Conservation (phyloP, 345 rosid genomes). For the Pistacia integerrima region DNA sequence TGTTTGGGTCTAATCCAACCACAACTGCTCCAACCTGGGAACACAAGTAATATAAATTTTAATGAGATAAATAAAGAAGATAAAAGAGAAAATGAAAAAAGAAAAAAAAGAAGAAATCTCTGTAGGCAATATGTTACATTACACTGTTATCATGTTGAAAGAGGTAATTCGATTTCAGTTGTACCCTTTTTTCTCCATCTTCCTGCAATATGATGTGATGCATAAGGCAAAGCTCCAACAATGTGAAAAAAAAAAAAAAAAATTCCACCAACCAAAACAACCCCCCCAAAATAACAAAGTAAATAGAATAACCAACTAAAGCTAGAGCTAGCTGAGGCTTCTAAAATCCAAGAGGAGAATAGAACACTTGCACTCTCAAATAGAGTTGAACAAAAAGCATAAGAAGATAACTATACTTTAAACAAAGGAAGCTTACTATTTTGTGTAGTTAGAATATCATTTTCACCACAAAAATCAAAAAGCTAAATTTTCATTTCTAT, state of each 20-base stretch:
- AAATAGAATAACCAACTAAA: background rate
- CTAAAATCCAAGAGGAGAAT: constrained; percentile 3
- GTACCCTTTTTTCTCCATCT: constrained; percentile 66
- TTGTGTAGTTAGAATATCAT: background rate
- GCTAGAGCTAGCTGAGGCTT: background rate
- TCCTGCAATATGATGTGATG: constrained; percentile 54
- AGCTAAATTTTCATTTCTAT: background rate
- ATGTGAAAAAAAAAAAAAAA: background rate
- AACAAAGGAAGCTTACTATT: background rate
- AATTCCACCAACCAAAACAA: background rate
- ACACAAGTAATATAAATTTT: constrained; percentile 18
- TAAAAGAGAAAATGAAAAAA: background rate
- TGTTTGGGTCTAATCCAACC: constrained; percentile 76
- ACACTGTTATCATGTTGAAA: constrained; percentile 84
- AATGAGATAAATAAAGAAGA: constrained; percentile 11
- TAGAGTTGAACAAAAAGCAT: background rate
- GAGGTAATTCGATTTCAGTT: constrained; percentile 57
- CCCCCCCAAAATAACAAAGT: background rate
- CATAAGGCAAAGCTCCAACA: background rate
- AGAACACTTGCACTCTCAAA: background rate
- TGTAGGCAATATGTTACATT: constrained; percentile 32
- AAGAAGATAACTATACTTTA: background rate
- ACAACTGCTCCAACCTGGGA: constrained; percentile 94
- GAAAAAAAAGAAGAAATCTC: background rate
- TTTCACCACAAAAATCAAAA: background rate